Evolutionary conservation across 2,329 filamentous ascomycete species (phyloP).

Genomic region (Arthroderma sp.): DNA sequence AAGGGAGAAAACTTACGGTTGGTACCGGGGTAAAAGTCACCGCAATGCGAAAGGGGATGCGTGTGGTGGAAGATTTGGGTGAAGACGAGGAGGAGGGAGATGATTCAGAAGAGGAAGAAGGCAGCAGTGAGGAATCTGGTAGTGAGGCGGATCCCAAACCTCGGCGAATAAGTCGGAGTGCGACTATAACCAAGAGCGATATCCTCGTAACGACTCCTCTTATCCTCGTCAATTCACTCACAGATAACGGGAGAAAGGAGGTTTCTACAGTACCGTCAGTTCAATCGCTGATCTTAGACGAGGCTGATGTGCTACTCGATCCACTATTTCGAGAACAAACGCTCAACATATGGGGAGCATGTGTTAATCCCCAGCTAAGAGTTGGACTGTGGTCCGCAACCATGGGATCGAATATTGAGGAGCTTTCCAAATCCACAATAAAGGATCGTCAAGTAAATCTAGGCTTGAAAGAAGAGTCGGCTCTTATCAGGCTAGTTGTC

Average conservation of each 20-base stretch:
- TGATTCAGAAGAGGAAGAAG: constrained; percentile 28
- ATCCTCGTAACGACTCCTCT: constrained; percentile 72
- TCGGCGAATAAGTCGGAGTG: constrained; percentile 20
- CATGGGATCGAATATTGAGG: constrained; percentile 86
- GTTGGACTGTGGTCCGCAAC: constrained; percentile 91
- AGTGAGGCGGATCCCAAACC: constrained; percentile 9
- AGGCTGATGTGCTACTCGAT: constrained; percentile 89
- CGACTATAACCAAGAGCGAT: constrained; percentile 55
- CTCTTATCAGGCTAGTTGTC: constrained; percentile 76
- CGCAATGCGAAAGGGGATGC: constrained; percentile 76
- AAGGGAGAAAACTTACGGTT: constrained; percentile 66
- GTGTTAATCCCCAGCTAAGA: constrained; percentile 54
- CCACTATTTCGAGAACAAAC: constrained; percentile 84
- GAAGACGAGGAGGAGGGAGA: constrained; percentile 21
- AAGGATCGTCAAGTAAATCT: constrained; percentile 37
- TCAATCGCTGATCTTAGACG: constrained; percentile 67
- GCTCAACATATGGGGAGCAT: constrained; percentile 67
- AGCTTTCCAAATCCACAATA: constrained; percentile 58
- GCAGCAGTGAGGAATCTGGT: constrained; percentile 17
- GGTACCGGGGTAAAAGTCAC: constrained; percentile 69
- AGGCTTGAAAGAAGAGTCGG: constrained; percentile 21
- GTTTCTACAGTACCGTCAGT: constrained; percentile 50
- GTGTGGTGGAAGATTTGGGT: constrained; percentile 40
- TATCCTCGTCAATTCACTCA: constrained; percentile 61
- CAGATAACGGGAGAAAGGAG: constrained; percentile 32